Evolutionary conservation across 164 flowering plant genomes (phyloP), one percentile per base, ranked within the genome.

Genomic region (Sextonia rubra): DNA sequence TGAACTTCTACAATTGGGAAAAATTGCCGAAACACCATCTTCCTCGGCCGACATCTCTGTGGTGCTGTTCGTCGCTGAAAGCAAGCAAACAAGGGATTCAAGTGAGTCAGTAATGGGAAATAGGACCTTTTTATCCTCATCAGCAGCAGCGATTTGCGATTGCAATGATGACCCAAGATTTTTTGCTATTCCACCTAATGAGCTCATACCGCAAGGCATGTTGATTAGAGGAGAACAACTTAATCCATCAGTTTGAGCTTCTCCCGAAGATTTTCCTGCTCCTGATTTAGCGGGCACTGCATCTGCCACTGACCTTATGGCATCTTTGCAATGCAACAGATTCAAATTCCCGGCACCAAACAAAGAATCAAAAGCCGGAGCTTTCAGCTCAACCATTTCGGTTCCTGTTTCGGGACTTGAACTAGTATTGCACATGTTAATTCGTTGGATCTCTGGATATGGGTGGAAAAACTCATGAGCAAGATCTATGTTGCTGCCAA

Each of bases 41-140:
- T 90, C 93, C 66, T 86, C 88, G 12, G 63, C 79, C 0, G 89
- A 85, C 20, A 84, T 82, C 29, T 87, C 87, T 0, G 87, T 80
- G 79, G 82, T 80, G 83, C 89, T 87, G 60, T 83, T 87, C 4
- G 88, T 80, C 1, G 80, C 82, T 3, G 92, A 88, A 0, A 89
- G 73, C 78, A 91, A 76, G 78, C 91, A 87, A 27, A 87, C 87
- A 3, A 87, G 82, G 7, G 97, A 84, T 68, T 86, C 94, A 17
- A 86, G 67, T 48, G 93, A 88, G 37, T 73, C 82, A 0, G 81
- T 27, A 4, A 29, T 69, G 1, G 78, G 73, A n/a, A 73, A 52
- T 17, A 61, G 81, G 18, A 66, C 37, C 17, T 66, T 72, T 2
- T 71, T 64, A 56, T 67, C 77, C 63, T 73, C 69, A 0, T 60